Evolutionary conservation across 371 early-diverging fungal genomes (phyloP), one percentile per base, ranked within the genome.

Genomic region (Sporodiniella umbellata): DNA sequence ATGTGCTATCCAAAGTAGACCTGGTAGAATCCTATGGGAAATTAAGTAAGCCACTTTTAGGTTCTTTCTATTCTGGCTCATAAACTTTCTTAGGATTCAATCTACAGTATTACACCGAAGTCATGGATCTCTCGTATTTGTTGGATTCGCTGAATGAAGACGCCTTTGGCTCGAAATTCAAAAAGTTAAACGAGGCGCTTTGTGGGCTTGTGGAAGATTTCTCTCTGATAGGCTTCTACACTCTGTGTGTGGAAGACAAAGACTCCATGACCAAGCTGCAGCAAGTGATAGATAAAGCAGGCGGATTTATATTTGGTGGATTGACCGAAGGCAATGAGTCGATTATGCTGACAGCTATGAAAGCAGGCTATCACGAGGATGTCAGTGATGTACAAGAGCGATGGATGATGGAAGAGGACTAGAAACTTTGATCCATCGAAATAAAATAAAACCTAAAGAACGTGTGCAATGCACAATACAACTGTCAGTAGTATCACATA

Each of bases 1-100:
- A 98, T 68, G 93, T 98, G 8, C 62, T 99, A 38, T 90, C 93
- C 10, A 99, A 99, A 64, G 83, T 95, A 46, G 99, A 99, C 66
- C 61, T 99, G 42, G 71, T 96, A 26, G 88, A 87, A 56, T 80
- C 80, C 0, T 84, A 80, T 73, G 95, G 88, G 47, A 76, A 83
- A 51, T 56, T 89, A 51, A 73, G 85, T 87, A 77, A 58, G 70
- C 18, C 11, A 8, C 17, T 21, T 25, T 43, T 23, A 48, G 2
- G 42, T 23, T 38, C 3, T 30, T 30, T n/a, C n/a, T n/a, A n/a
- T n/a, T n/a, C n/a, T n/a, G n/a, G n/a, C n/a, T n/a, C n/a, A n/a
- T n/a, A n/a, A n/a, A n/a, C n/a, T n/a, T n/a, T n/a, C 17, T 1
- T 74, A 68, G 86, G 79, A 43, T 95, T 95, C 67, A 88, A 87